phyloP scores from a whole-genome alignment of 176 grass and related monocot genomes.

The Eragrostis curvula region DNA sequence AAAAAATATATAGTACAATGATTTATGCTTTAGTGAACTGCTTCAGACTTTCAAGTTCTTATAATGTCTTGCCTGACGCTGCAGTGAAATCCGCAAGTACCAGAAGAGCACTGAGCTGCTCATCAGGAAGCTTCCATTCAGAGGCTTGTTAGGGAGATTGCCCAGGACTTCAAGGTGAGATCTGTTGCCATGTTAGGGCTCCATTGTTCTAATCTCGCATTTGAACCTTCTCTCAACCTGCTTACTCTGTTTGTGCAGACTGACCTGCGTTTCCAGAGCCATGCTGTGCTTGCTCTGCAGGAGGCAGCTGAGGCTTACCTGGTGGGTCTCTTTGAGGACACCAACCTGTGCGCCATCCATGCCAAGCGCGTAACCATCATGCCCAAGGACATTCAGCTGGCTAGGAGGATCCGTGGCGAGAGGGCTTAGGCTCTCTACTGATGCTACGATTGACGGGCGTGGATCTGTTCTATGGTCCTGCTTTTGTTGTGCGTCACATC shows the following conservation, averaged over 20 bases:
- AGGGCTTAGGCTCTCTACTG: slow-evolving; percentile 46
- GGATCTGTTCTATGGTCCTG: neutral
- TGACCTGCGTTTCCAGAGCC: slow-evolving; percentile 77
- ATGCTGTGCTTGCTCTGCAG: slow-evolving; percentile 64
- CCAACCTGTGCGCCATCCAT: slow-evolving; percentile 70
- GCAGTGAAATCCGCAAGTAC: slow-evolving; percentile 72
- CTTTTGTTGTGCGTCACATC: slow-evolving; percentile 15
- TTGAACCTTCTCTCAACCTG: neutral
- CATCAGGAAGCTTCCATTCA: slow-evolving; percentile 76
- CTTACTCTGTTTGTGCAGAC: slow-evolving; percentile 45
- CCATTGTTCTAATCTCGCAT: neutral
- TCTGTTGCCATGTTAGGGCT: neutral
- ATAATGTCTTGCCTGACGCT: neutral
- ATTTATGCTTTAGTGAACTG: neutral
- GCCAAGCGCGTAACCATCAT: slow-evolving; percentile 77
- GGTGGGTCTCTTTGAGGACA: slow-evolving; percentile 75
- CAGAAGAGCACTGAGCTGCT: slow-evolving; percentile 73
- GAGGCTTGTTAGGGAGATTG: slow-evolving; percentile 84
- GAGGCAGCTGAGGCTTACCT: slow-evolving; percentile 70
- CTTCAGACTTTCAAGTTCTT: neutral
- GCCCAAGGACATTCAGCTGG: slow-evolving; percentile 82
- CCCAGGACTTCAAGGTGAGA: slow-evolving; percentile 70
- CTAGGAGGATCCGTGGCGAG: slow-evolving; percentile 70
- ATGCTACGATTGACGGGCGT: neutral
- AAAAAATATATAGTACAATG: neutral